Evolutionary conservation across 2,329 filamentous ascomycete species (phyloP), one percentile per base, ranked within the genome.

Genomic region (Exophiala dermatitidis): DNA sequence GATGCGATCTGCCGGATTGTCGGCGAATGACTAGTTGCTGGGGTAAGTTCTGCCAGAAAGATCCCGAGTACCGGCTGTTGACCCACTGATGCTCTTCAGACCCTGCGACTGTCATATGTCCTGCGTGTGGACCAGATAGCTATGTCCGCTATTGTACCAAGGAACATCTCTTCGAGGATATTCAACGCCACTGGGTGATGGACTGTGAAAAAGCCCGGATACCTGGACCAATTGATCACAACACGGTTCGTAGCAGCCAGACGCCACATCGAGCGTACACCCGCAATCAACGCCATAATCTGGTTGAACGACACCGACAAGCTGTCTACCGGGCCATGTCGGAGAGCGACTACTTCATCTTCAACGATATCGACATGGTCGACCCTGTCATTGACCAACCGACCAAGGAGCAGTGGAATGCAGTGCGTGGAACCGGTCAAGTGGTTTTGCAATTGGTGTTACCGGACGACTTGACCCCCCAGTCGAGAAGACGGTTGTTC

Each of bases 81-180:
- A 42, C 65, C 62, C 62, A 67, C 19, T 41, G 38, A 26, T 10
- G 38, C 3, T 26, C 10, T 41, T 6, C 28, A 41, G 38, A 72
- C 51, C 56, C 58, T 4, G 48, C 58, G 26, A 63, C 65, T 2
- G 62, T 67, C 26, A 67, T 72, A 57, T 74, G 71, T 54, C 68
- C 68, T 6, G 60, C 63, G 3, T 74, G 71, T 55, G 70, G 71
- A 3, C 68, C 71, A 1, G 67, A 62, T 55, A 70, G 69, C 5
- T 58, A 60, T 38, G 53, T 66, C n/a, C 66, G 69, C 10, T 74
- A 72, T 57, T 74, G 71, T 61, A 58, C 59, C 37, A 64, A 66
- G 45, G 52, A 65, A 19, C 70, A 73, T 50, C 59, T 72, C 4
- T 58, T 68, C 45, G 60, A 62, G 9, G 68, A 71, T 43, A 55